A percentile compares a stretch with the other conserved stretches of the same genome.
Evolutionary conservation across 148 eudicot species (phyloP).

Genomic region (Chenopodium suecicum): DNA sequence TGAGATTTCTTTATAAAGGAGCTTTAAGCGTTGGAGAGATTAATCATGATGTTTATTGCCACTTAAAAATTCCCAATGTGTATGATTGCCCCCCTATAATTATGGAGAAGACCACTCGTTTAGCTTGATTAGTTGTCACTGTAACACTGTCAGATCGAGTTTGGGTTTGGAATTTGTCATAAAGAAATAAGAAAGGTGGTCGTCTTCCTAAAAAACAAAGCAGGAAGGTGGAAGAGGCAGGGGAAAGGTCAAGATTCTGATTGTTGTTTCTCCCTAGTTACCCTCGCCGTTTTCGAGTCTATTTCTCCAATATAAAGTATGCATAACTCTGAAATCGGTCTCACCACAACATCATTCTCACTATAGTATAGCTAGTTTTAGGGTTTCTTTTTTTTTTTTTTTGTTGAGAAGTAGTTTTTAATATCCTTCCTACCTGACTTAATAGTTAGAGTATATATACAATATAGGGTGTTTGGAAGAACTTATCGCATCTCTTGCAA

Average conservation of each 20-base stretch:
- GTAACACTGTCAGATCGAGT: not conserved
- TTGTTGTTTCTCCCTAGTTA: not conserved
- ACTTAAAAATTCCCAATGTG: slow-evolving; percentile 20
- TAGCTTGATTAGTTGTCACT: slow-evolving; percentile 17
- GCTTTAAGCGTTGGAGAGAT: slow-evolving; percentile 34
- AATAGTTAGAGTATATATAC: too few relatives aligned
- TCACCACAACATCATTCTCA: too few relatives aligned
- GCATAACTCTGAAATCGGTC: too few relatives aligned
- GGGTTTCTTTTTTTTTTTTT: too few relatives aligned
- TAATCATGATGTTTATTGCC: slow-evolving; percentile 40
- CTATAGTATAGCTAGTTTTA: too few relatives aligned
- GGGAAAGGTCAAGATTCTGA: not conserved
- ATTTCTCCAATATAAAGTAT: too few relatives aligned
- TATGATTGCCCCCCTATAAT: slow-evolving; percentile 35
- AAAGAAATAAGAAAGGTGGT: not conserved
- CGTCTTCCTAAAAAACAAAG: slow-evolving; percentile 4
- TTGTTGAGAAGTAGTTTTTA: too few relatives aligned
- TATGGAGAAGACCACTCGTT: slow-evolving; percentile 32
- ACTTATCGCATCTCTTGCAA: too few relatives aligned
- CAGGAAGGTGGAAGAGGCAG: slow-evolving; percentile 9
- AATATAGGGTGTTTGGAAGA: too few relatives aligned
- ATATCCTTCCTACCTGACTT: too few relatives aligned
- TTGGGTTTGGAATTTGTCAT: slow-evolving; percentile 24
- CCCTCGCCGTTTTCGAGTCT: not conserved
- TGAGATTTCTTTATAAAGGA: slow-evolving; percentile 19